phyloP scores from a whole-genome alignment of 805 yeast genomes.

The Yarrowia yakushimensis region DNA sequence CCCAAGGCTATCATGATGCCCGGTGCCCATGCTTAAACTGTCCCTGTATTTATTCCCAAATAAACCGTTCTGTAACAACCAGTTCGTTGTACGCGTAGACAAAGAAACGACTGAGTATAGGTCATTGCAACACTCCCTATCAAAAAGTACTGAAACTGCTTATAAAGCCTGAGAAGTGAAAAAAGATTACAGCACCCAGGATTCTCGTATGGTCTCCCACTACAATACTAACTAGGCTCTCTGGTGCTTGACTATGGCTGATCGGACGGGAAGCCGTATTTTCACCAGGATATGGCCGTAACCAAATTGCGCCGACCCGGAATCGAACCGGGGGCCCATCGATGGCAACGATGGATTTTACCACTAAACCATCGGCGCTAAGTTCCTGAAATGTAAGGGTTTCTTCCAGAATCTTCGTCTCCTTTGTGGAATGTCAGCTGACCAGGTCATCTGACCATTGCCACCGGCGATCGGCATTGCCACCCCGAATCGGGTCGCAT shows the following conservation, averaged over 20 bases:
- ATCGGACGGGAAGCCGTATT: constrained; percentile 19
- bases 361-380: constrained; percentile 19
- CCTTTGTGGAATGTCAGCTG: too few species aligned
- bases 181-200: constrained; percentile 9
- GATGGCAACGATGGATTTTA: constrained; percentile 21
- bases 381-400: too few species aligned
- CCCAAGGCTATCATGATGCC: constrained; percentile 24
- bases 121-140: too few species aligned
- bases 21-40: not conserved
- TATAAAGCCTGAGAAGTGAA: too few species aligned
- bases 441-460: too few species aligned
- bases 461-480: too few species aligned
- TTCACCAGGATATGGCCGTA: constrained; percentile 17
- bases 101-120: too few species aligned
- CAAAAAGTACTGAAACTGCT: too few species aligned
- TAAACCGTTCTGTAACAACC: not conserved
- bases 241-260: constrained; percentile 19
- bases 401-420: not conserved
- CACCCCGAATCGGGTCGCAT: too few species aligned
- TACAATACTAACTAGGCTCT: constrained; percentile 18
- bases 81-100: too few species aligned
- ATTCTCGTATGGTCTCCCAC: constrained; percentile 20
- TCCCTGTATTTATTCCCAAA: not conserved
- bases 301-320: constrained; percentile 19
- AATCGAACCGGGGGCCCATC: constrained; percentile 23